Evolutionary conservation across 805 yeast species (phyloP).

Genomic region (Gaillardinia entomophila): DNA sequence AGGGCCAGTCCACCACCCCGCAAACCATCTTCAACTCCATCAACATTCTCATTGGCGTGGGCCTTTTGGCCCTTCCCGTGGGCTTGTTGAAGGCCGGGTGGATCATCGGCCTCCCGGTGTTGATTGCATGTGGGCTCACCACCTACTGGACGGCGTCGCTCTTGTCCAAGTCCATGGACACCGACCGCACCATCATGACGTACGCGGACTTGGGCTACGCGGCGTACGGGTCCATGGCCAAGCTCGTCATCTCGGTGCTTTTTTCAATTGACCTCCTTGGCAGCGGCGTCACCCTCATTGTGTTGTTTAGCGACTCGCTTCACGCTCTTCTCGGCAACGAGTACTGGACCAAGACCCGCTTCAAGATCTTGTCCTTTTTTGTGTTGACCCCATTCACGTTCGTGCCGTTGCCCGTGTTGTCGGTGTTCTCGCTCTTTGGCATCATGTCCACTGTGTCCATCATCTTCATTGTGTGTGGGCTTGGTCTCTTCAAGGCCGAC

Average conservation of each 20-base stretch:
- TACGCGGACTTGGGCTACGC: slow-evolving; percentile 25
- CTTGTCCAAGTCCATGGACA: slow-evolving; percentile 28
- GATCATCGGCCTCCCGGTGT: slow-evolving; percentile 55
- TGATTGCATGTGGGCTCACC: slow-evolving; percentile 54
- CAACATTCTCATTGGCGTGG: slow-evolving; percentile 64
- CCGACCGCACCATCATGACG: slow-evolving; percentile 23
- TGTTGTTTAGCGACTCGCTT: slow-evolving; percentile 81
- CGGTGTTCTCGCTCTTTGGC: slow-evolving; percentile 65
- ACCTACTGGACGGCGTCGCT: slow-evolving; percentile 77
- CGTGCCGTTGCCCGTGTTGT: slow-evolving; percentile 67
- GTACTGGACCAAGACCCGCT: slow-evolving; percentile 38
- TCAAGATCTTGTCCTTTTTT: slow-evolving; percentile 64
- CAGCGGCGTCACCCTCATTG: slow-evolving; percentile 74
- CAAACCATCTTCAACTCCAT: slow-evolving; percentile 66
- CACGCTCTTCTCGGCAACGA: slow-evolving; percentile 29
- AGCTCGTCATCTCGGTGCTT: slow-evolving; percentile 64
- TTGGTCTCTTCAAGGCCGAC: slow-evolving; percentile 56
- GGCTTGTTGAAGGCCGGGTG: slow-evolving; percentile 63
- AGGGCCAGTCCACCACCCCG: slow-evolving; percentile 76
- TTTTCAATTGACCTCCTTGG: slow-evolving; percentile 77
- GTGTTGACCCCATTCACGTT: slow-evolving; percentile 78
- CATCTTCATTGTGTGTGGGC: slow-evolving; percentile 48
- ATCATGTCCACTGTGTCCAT: slow-evolving; percentile 65
- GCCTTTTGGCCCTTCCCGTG: slow-evolving; percentile 59
- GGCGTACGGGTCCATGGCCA: slow-evolving; percentile 46